Evolutionary conservation across 257 asterid genomes (phyloP).

Genomic region (Solanum clarkiae): DNA sequence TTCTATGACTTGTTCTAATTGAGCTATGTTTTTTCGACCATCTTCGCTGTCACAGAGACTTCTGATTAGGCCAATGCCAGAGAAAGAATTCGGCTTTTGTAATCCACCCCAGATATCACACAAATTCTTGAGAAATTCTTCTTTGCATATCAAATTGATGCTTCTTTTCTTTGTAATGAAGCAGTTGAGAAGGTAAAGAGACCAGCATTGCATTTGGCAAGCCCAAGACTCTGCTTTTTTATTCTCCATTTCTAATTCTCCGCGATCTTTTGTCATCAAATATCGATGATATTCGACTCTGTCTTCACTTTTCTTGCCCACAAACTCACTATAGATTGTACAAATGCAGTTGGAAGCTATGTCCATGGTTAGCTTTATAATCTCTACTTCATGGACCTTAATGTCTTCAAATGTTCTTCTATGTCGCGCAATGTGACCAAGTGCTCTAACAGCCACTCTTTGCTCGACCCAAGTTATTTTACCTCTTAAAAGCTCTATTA

Average conservation of each 20-base stretch:
- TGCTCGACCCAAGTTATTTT: slow-evolving; percentile 22
- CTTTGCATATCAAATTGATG: slow-evolving; percentile 1
- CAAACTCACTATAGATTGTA: slow-evolving; percentile 2
- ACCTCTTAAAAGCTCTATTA: slow-evolving; percentile 15
- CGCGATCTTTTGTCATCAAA: background rate
- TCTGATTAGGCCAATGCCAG: slow-evolving; percentile 15
- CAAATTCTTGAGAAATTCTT: slow-evolving; percentile 7
- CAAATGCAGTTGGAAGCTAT: slow-evolving; percentile 7
- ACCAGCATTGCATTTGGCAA: slow-evolving; percentile 19
- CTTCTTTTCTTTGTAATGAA: slow-evolving; percentile 1
- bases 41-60: slow-evolving; percentile 6
- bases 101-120: slow-evolving; percentile 17
- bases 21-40: slow-evolving; percentile 16
- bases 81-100: slow-evolving; percentile 5
- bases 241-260: slow-evolving; percentile 5
- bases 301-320: background rate
- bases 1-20: background rate
- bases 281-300: slow-evolving; percentile 9
- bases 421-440: slow-evolving; percentile 22
- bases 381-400: background rate
- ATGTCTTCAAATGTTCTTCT: slow-evolving; percentile 1
- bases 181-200: slow-evolving; percentile 16
- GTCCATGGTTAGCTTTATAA: slow-evolving; percentile 3
- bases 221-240: slow-evolving; percentile 20
- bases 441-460: slow-evolving; percentile 23